Conservation (phyloP, 2,329 filamentous ascomycete species). For the Coniosporium tulheliwenetii region DNA sequence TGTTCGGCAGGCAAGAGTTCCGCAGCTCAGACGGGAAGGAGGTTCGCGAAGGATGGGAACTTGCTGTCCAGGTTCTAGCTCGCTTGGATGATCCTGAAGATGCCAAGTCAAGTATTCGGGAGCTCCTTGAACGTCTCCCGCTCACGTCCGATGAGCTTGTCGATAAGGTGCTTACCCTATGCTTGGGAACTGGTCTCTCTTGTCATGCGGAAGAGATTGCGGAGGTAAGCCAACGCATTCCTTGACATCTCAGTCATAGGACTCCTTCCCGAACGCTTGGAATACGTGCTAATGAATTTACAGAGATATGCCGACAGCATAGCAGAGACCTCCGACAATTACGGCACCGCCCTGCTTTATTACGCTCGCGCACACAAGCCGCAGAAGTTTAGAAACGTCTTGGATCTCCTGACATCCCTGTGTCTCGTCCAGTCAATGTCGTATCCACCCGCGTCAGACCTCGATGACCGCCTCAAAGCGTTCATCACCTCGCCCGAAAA, state of each 20-base stretch:
- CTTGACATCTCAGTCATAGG: background rate
- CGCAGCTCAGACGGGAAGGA: constrained; percentile 13
- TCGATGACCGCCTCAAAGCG: constrained; percentile 56
- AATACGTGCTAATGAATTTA: constrained; percentile 8
- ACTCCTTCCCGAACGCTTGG: background rate
- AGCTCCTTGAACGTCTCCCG: constrained; percentile 58
- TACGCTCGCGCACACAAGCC: constrained; percentile 72
- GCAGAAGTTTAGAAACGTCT: constrained; percentile 66
- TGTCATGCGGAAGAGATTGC: constrained; percentile 68
- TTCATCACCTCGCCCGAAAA: constrained; percentile 58
- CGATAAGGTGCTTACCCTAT: constrained; percentile 65
- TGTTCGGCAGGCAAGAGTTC: constrained; percentile 30
- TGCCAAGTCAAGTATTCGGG: constrained; percentile 58
- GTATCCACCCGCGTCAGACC: constrained; percentile 54
- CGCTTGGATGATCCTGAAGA: constrained; percentile 59
- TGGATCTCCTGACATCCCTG: constrained; percentile 75
- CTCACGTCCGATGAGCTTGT: constrained; percentile 56
- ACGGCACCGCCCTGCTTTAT: constrained; percentile 78
- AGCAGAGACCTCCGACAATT: constrained; percentile 55
- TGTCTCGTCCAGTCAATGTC: constrained; percentile 73
- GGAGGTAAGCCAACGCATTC: constrained; percentile 43
- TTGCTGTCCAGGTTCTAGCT: constrained; percentile 69
- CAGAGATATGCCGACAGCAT: constrained; percentile 74
- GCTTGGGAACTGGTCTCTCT: constrained; percentile 63
- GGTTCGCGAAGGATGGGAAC: constrained; percentile 59